Evolutionary conservation across 768 basidiomycete genomes (phyloP).

Genomic region (Floccularia luteovirens): DNA sequence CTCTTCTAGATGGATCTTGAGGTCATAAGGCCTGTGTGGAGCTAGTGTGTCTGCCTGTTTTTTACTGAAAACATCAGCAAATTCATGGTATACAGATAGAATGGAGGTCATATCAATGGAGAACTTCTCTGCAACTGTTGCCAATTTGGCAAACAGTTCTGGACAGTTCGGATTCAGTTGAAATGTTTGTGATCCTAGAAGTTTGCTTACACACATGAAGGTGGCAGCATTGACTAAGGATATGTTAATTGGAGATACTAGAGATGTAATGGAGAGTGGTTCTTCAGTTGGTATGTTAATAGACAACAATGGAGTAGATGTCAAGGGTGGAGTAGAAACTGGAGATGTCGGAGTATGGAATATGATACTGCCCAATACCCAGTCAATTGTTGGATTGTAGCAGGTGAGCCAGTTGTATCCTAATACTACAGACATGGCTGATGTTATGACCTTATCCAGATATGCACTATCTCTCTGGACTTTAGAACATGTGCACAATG

Average conservation of each 20-base stretch:
- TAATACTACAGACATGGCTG: conserved; percentile 6
- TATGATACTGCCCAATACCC: conserved; percentile 5
- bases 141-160: not conserved
- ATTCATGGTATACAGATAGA: not conserved
- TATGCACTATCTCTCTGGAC: too few species aligned
- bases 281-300: too few species aligned
- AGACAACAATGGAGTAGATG: not conserved
- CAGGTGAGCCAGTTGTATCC: conserved; percentile 10
- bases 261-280: too few species aligned
- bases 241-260: too few species aligned
- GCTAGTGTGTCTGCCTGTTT: conserved; percentile 2
- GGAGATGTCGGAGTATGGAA: too few species aligned
- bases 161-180: not conserved
- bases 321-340: not conserved
- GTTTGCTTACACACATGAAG: conserved; percentile 3
- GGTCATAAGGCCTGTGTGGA: conserved; percentile 5
- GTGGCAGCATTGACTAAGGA: conserved; percentile 3
- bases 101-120: not conserved
- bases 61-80: conserved; percentile 2
- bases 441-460: too few species aligned
- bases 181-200: conserved; percentile 3
- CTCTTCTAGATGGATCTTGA: conserved; percentile 2
- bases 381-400: conserved; percentile 10
- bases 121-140: not conserved
- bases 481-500: too few species aligned